Evolutionary conservation across 768 basidiomycete genomes (phyloP).

Genomic region (Tricholoma bakamatsutake): DNA sequence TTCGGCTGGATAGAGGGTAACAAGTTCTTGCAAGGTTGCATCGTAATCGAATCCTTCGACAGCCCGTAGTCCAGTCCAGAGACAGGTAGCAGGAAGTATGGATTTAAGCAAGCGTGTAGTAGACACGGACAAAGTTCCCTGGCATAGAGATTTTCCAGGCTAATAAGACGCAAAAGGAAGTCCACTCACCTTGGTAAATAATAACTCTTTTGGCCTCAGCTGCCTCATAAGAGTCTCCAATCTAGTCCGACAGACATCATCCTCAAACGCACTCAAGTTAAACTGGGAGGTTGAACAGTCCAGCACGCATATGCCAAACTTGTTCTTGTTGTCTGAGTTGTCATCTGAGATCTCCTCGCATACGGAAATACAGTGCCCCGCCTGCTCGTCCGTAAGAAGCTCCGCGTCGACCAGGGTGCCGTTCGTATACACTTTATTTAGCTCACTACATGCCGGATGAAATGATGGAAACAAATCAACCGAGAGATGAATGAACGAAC

Average conservation of each 20-base stretch:
- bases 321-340: conserved; percentile 35
- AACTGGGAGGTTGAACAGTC: conserved; percentile 97
- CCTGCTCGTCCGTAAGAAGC: conserved; percentile 87
- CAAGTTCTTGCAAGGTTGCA: conserved; percentile 62
- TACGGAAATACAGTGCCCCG: conserved; percentile 91
- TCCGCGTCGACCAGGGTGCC: conserved; percentile 92
- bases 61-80: conserved; percentile 83
- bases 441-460: conserved; percentile 46
- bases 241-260: conserved; percentile 89
- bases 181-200: conserved; percentile 73
- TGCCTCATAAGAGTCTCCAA: conserved; percentile 93
- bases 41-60: conserved; percentile 81
- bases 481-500: conserved; percentile 25
- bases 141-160: neutral
- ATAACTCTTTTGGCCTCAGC: conserved; percentile 83
- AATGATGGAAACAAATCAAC: neutral
- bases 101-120: conserved; percentile 80
- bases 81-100: conserved; percentile 71
- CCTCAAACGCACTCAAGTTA: conserved; percentile 82
- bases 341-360: conserved; percentile 53
- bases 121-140: conserved; percentile 83
- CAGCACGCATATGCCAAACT: conserved; percentile 85
- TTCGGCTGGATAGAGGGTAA: conserved; percentile 50
- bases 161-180: neutral
- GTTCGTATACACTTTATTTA: conserved; percentile 94